Evolutionary conservation across 208 protist genomes (phyloP).

Genomic region (Wallacemonas sp.): DNA sequence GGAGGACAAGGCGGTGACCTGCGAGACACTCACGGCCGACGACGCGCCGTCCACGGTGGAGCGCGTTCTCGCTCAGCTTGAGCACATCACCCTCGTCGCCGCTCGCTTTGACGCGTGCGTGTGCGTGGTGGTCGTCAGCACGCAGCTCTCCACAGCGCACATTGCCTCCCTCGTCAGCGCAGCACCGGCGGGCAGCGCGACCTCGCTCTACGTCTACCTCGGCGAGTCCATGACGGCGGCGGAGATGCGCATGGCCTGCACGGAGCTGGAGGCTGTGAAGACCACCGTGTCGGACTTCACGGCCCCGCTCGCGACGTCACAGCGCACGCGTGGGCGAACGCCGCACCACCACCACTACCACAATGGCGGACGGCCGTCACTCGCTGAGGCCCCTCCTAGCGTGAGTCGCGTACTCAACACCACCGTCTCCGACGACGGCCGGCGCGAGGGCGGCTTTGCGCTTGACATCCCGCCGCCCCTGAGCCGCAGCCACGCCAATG

Average conservation of each 20-base stretch:
- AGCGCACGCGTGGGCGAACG: neutral
- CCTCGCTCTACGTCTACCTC: slow-evolving; percentile 43
- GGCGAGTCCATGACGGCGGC: slow-evolving; percentile 29
- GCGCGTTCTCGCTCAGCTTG: slow-evolving; percentile 28
- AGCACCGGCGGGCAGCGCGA: slow-evolving; percentile 18
- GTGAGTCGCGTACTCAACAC: slow-evolving; percentile 33
- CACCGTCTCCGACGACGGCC: slow-evolving; percentile 29
- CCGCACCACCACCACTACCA: neutral
- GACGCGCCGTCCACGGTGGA: slow-evolving; percentile 20
- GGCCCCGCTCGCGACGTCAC: slow-evolving; percentile 6
- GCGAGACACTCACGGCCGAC: slow-evolving; percentile 28
- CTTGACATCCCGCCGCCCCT: neutral
- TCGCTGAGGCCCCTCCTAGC: slow-evolving; percentile 2
- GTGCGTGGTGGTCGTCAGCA: slow-evolving; percentile 24
- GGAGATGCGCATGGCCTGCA: slow-evolving; percentile 25
- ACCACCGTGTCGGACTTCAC: slow-evolving; percentile 24
- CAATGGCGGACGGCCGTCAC: neutral
- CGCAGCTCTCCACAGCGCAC: slow-evolving; percentile 40
- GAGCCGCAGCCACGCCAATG: neutral
- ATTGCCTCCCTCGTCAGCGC: slow-evolving; percentile 33
- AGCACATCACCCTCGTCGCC: slow-evolving; percentile 32
- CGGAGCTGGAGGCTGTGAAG: slow-evolving; percentile 35
- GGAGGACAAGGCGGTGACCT: slow-evolving; percentile 40
- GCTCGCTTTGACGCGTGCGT: neutral
- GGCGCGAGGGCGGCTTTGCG: neutral